Conservation (phyloP, 805 yeast species). For the Metschnikowia picachoensis region DNA sequence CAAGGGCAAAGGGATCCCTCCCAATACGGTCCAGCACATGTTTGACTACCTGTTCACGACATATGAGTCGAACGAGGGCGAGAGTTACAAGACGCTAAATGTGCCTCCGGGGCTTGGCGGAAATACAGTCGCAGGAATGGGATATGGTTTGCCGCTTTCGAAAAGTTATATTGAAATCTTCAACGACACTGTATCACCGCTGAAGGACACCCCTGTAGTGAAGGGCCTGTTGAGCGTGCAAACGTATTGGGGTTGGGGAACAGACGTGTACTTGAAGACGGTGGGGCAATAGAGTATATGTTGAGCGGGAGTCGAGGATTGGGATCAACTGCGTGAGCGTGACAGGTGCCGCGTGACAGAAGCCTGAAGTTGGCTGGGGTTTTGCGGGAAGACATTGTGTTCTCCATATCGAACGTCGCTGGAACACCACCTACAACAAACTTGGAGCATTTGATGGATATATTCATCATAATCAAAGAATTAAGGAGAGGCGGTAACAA, state of each 20-base stretch:
- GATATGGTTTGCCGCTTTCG: constrained; percentile 89
- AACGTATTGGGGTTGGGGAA: constrained; percentile 73
- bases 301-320: not conserved
- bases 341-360: no score
- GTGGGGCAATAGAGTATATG: constrained; percentile 23
- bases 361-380: no score
- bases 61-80: constrained; percentile 57
- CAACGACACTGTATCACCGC: constrained; percentile 27
- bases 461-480: no score
- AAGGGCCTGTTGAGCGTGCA: constrained; percentile 58
- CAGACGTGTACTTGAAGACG: constrained; percentile 63
- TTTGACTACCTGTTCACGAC: constrained; percentile 88
- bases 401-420: no score
- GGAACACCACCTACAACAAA: no score
- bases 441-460: no score
- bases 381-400: no score
- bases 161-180: constrained; percentile 41
- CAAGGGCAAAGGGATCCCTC: constrained; percentile 83
- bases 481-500: no score
- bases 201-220: constrained; percentile 8
- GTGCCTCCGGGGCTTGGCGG: constrained; percentile 71
- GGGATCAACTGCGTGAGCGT: not conserved
- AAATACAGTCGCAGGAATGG: constrained; percentile 85
- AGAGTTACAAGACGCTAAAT: constrained; percentile 56
- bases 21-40: constrained; percentile 58